phyloP scores from a whole-genome alignment of 176 grass and related monocot genomes.

The Miscanthus lutarioriparius region DNA sequence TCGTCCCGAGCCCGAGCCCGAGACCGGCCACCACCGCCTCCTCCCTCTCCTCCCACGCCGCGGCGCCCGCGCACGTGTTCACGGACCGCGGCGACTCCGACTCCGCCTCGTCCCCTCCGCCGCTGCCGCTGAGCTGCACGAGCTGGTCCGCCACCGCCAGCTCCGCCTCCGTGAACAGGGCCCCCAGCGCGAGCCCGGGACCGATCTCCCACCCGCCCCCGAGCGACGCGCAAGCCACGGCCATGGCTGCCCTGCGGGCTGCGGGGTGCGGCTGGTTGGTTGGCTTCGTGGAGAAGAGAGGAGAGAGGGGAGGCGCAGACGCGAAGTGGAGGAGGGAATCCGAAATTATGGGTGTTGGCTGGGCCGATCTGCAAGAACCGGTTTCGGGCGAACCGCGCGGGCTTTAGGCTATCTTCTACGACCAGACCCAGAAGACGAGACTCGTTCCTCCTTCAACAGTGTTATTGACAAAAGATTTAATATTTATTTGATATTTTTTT shows the following conservation, averaged over 20 bases:
- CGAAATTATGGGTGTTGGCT: not conserved
- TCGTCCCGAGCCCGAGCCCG: not conserved
- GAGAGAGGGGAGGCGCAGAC: not conserved
- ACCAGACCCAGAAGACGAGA: no score
- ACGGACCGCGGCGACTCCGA: constrained; percentile 43
- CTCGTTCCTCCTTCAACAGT: no score
- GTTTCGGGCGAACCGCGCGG: not conserved
- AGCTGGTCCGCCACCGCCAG: constrained; percentile 62
- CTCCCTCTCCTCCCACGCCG: not conserved
- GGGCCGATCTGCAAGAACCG: not conserved
- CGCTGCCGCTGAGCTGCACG: constrained; percentile 58
- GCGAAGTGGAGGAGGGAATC: not conserved
- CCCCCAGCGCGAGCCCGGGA: not conserved
- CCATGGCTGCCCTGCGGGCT: not conserved
- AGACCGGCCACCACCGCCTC: not conserved
- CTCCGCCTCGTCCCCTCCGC: not conserved
- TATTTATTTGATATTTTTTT: no score
- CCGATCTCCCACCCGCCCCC: not conserved
- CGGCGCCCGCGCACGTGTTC: constrained; percentile 13
- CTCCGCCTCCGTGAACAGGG: constrained; percentile 59
- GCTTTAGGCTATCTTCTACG: no score
- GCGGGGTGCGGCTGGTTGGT: not conserved
- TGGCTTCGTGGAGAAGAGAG: not conserved
- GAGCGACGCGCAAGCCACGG: not conserved
- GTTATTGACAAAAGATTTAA: no score